A percentile compares a stretch with the other conserved stretches of the same genome.
These are phyloP conservation scores for Solanum chacoense DNA, from an alignment of 305 asterid species.

Conservation along the genomic window DNA sequence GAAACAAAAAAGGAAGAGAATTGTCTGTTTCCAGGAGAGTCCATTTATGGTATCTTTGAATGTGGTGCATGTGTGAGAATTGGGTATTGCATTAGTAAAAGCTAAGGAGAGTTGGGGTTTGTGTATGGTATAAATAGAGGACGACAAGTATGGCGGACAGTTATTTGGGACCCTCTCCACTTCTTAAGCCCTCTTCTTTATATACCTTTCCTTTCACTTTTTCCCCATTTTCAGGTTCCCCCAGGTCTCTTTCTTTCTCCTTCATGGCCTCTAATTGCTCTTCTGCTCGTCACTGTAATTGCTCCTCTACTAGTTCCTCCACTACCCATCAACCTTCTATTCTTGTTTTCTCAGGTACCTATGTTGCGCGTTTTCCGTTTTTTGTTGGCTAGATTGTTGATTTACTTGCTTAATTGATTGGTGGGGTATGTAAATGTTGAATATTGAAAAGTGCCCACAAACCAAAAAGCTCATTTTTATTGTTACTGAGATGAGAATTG, in stretches of 20 bases:
- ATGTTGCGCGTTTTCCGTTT: background rate
- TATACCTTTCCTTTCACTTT: constrained; percentile 4
- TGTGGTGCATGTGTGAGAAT: background rate
- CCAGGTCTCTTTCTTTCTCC: constrained; percentile 6
- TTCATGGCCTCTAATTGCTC: constrained; percentile 15
- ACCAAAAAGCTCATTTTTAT: background rate
- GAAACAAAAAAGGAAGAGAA: background rate
- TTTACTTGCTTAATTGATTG: background rate
- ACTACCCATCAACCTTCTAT: constrained; percentile 40
- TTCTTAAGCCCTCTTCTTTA: constrained; percentile 15
- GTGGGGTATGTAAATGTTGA: background rate
- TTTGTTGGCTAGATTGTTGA: background rate
- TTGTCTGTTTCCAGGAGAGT: background rate
- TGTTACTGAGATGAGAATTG: background rate
- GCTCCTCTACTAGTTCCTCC: background rate
- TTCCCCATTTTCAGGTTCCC: constrained; percentile 18
- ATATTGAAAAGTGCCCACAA: background rate
- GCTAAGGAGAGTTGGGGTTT: background rate
- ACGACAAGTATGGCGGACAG: constrained; percentile 53
- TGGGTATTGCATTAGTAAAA: background rate
- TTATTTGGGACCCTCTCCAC: constrained; percentile 47
- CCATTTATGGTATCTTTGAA: background rate
- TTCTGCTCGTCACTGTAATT: constrained; percentile 9
- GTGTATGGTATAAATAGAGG: background rate
- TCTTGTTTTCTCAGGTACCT: constrained; percentile 75